Percentiles rank a stretch among this genome's conserved stretches.
Conservation (phyloP, 1,139 yeast species). For the Debaryomyces sp. region DNA sequence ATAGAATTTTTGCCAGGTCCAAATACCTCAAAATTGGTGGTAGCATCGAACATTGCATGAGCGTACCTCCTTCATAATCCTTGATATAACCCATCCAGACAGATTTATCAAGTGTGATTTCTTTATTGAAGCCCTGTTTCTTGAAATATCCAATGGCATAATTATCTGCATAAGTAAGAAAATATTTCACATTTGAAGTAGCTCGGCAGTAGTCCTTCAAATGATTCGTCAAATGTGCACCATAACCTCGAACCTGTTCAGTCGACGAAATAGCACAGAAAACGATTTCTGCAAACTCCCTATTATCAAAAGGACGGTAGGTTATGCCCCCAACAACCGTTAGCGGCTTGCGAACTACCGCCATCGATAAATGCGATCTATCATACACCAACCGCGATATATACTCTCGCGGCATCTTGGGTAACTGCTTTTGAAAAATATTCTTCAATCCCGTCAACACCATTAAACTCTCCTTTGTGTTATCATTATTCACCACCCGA, state of each 20-base stretch:
- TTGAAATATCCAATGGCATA: conserved; percentile 98
- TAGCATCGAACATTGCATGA: conserved; percentile 96
- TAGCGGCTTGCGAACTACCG: conserved; percentile 88
- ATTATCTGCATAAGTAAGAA: conserved; percentile 95
- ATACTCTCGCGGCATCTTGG: conserved; percentile 98
- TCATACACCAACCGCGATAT: conserved; percentile 94
- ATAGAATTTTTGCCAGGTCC: conserved; percentile 82
- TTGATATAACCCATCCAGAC: conserved; percentile 99
- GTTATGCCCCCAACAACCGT: conserved; percentile 99
- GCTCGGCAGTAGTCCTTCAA: conserved; percentile 91
- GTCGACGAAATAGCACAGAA: conserved; percentile 97
- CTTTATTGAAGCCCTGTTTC: conserved; percentile 97
- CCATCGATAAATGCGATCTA: conserved; percentile 91
- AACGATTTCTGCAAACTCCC: conserved; percentile 96
- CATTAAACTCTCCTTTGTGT: conserved; percentile 82
- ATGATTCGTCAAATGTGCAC: conserved; percentile 98
- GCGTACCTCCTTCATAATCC: conserved; percentile 98
- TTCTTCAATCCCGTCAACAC: conserved; percentile 93
- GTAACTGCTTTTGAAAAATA: conserved; percentile 94
- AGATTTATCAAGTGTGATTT: conserved; percentile 78
- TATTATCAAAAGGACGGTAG: conserved; percentile 85
- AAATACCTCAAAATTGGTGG: conserved; percentile 80
- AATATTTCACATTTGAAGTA: conserved; percentile 83
- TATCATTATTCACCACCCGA: conserved; percentile 78
- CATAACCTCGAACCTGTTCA: conserved; percentile 97